Evolutionary conservation across 2,329 filamentous ascomycete species (phyloP), one percentile per base, ranked within the genome.

Genomic region (Zalaria sp.): DNA sequence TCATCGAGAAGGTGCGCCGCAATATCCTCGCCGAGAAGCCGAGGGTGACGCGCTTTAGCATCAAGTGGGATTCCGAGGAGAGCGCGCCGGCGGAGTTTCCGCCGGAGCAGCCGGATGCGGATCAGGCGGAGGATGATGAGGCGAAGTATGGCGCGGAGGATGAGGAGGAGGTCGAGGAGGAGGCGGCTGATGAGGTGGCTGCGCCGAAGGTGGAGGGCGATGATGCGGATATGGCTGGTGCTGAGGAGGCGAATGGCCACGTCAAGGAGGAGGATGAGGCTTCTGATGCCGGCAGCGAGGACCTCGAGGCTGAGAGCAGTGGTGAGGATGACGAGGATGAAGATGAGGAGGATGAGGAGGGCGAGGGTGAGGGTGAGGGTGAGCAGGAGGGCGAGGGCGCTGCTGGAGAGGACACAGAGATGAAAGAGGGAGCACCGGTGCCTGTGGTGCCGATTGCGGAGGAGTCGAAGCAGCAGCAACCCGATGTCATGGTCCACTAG

Each of bases 41-140:
- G 8, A 79, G 91, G 64, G 91, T 98, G 40, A 98, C 91, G 27
- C 79, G 91, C 49, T 98, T 98, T 58, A 87, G 88, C 36, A 98
- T 98, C 67, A 98, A 98, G 68, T 98, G 91, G 91, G 91, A 98
- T 59, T 91, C 85, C n/a, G 91, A 98, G 57, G 89, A 88, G 50
- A 91, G 87, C 59, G 91, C 91, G 27, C 91, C 91, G 2, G 80
- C 91, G 49, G 89, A 98, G 65, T 98, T 85, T 62, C 91, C 91
- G 27, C 93, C 91, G 47, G 91, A 98, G 61, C 91, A 98, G 66
- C 91, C 91, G 35, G 91, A 98, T 61, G 91, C 88, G 41, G 93
- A 98, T 57, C 73, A 81, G 36, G 73, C 76, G 40, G 82, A 82
- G 35, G 89, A 95, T 53, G 91, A 93, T 52, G 74, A 71, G 42